Percentiles rank a stretch among this genome's conserved stretches.
Conservation (phyloP, 2,329 filamentous ascomycete genomes). For the Paradendryphiella salina region DNA sequence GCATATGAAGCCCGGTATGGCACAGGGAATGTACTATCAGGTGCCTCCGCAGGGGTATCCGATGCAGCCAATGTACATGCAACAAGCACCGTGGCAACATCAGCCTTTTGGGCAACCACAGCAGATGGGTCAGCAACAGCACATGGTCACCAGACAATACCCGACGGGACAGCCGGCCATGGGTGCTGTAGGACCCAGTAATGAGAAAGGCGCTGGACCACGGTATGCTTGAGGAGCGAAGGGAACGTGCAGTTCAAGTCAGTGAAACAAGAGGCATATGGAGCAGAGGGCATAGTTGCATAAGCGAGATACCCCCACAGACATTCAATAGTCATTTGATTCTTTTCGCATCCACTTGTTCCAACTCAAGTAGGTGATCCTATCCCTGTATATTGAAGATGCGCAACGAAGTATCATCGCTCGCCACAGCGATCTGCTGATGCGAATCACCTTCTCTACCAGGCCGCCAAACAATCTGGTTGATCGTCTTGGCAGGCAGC, state of each 20-base stretch:
- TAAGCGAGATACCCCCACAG: conserved; percentile 9
- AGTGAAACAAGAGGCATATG: background rate
- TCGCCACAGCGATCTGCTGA: conserved; percentile 47
- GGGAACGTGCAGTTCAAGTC: background rate
- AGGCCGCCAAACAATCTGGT: conserved; percentile 43
- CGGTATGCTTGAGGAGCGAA: conserved; percentile 19
- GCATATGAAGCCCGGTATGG: conserved; percentile 15
- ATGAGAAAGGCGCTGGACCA: conserved; percentile 22
- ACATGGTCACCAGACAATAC: conserved; percentile 9
- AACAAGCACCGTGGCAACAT: conserved; percentile 9
- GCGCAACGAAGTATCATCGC: conserved; percentile 49
- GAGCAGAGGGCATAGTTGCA: background rate
- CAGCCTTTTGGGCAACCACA: conserved; percentile 6
- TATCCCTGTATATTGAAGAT: conserved; percentile 32
- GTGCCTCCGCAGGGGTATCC: conserved; percentile 20
- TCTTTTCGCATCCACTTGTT: background rate
- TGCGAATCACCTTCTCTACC: background rate
- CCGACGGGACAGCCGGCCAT: background rate
- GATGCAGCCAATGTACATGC: conserved; percentile 15
- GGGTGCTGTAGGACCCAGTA: conserved; percentile 12
- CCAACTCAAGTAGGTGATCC: background rate
- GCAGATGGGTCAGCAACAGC: conserved; percentile 5
- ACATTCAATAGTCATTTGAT: background rate
- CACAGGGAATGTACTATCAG: conserved; percentile 19
- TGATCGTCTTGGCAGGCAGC: conserved; percentile 36